Conservation (phyloP, 768 basidiomycete genomes). For the Mrakia blollopis region DNA sequence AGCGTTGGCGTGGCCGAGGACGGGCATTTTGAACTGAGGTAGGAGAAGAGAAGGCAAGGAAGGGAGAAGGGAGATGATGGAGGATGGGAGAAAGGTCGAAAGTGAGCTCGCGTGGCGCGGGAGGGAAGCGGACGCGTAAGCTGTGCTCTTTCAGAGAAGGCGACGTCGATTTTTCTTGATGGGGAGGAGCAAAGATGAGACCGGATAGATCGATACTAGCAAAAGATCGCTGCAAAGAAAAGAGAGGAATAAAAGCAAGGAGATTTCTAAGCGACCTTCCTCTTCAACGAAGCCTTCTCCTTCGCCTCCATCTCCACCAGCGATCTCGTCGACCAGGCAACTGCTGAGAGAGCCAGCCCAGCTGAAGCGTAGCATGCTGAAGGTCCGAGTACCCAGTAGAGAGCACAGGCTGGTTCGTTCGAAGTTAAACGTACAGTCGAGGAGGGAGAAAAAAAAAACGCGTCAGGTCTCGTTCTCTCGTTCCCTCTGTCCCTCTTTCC, state of each 20-base stretch:
- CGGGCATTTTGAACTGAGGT: no score
- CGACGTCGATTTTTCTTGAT: no score
- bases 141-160: not conserved
- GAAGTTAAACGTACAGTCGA: not conserved
- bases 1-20: no score
- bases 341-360: constrained; percentile 33
- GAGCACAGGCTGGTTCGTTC: constrained; percentile 13
- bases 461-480: not conserved
- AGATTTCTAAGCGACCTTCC: not conserved
- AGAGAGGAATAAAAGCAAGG: not conserved
- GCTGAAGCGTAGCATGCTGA: constrained; percentile 39
- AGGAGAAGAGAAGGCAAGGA: no score
- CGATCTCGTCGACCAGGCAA: not conserved
- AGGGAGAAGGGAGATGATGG: not conserved
- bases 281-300: not conserved
- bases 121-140: not conserved
- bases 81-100: not conserved
- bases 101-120: not conserved
- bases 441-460: not conserved
- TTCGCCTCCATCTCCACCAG: constrained; percentile 11
- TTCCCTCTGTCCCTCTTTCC: not conserved
- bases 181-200: no score
- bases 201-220: no score
- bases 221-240: not conserved
- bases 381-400: constrained; percentile 43